Base-by-base conservation (phyloP, 1,139 yeast genomes). In the Candida sanyaensis region DNA sequence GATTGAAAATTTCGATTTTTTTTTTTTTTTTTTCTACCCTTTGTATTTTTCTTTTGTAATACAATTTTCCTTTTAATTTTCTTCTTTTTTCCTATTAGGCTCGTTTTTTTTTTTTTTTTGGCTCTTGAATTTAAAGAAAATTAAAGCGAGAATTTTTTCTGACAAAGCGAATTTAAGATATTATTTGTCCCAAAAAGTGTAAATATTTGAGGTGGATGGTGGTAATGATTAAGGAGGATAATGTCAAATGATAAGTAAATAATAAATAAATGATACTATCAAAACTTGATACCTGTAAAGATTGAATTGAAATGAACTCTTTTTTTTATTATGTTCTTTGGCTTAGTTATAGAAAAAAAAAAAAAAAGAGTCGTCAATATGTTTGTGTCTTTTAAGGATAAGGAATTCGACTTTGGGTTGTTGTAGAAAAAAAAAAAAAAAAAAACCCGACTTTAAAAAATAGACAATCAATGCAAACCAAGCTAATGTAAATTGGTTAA, bases 381-480 rank as follows among this genome's bases (percentile, higher is more conserved):
- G 21, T 32, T 32, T 32, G 13, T 32, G 21, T 31, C n/a, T 31
- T 4, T 2, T 31, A 17, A 17, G 21, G 21, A 17, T 17, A 26
- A n/a, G 10, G 6, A n/a, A 32, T 30, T 30, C 10, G 13, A n/a
- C 10, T 32, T 32, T 32, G 23, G 17, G 36, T 32, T 32, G 36
- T n/a, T n/a, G n/a, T 32, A 4, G 32, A 2, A 4, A 4, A 4
- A 29, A 29, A 29, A 29, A 29, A 29, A 29, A 29, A 29, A 34
- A 23, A 24, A 32, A 32, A 21, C n/a, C n/a, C 29, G 26, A 23
- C n/a, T 36, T 24, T 24, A 36, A 24, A 29, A 36, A 36, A 36
- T 24, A 24, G 39, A 36, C 39, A 36, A 36, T 36, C 30, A 36
- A 36, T 36, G 39, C 39, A 36, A 23, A 24, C 39, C 39, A 36